Base-by-base conservation (phyloP, 192 early-diverging fungal species). In the Cetraspora pellucida region DNA sequence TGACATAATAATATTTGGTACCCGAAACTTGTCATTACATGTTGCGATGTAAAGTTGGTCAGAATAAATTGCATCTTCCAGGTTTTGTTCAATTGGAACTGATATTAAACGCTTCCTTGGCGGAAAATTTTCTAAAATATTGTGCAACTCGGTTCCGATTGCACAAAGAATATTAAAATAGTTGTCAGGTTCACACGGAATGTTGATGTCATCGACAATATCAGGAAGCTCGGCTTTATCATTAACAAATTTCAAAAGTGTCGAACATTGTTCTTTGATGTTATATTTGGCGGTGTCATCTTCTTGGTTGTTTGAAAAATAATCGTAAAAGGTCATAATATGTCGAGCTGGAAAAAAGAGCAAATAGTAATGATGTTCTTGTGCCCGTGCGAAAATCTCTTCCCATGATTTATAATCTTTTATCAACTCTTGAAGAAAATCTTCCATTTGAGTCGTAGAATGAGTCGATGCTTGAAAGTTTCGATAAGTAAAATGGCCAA, bases 401-500 rank as follows among this genome's bases (percentile, higher is more conserved):
- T 76, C 61, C 74, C 45, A 47, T 68, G 25, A 9, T 47, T 28
- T 17, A 49, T 75, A 73, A 46, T 78, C 71, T 25, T 14, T 6
- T 37, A 30, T 54, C 23, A 78, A 73, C 7, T 28, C 30, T 16
- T 14, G 1, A 46, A 72, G 23, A 43, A 75, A 37, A 2, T 74
- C 23, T 45, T 27, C 8, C 77, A 74, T 75, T 19, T 74, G n/a
- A 16, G 44, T 54, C 2, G 11, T 31, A 43, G n/a, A 30, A 8
- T 4, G 13, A 44, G 50, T 52, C 14, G 21, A 10, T 21, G 11
- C 72, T 11, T 49, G 21, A 78, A 78, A 78, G n/a, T n/a, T 44
- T 30, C 72, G 59, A 66, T 78, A 78, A 55, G 6, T 5, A 74
- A 78, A 78, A 66, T 78, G 77, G 10, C 77, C 72, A 17, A 74